Evolutionary conservation across 257 asterid genomes (phyloP).

Genomic region (Capsicum baccatum): DNA sequence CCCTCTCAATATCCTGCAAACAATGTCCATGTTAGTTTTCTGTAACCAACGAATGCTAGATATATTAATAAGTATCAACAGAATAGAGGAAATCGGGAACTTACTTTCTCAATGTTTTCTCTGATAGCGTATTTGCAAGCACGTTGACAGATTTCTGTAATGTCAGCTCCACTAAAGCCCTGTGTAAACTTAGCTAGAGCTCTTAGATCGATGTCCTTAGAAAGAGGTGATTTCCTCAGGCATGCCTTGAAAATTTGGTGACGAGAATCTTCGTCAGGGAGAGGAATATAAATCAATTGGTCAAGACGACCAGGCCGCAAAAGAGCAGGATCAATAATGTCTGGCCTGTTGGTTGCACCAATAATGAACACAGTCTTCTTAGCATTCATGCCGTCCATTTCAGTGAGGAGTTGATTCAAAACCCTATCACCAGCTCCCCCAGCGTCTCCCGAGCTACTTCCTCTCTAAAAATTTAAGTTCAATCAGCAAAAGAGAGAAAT

Average conservation of each 20-base stretch:
- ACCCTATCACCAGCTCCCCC: slow-evolving; percentile 97
- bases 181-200: slow-evolving; percentile 88
- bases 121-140: slow-evolving; percentile 91
- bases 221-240: slow-evolving; percentile 78
- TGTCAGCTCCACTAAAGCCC: slow-evolving; percentile 94
- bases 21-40: not conserved
- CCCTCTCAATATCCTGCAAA: slow-evolving; percentile 68
- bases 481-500: not conserved
- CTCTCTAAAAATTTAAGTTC: slow-evolving; percentile 49
- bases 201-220: slow-evolving; percentile 76
- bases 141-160: slow-evolving; percentile 91
- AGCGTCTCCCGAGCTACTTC: slow-evolving; percentile 77
- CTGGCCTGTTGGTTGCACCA: slow-evolving; percentile 94
- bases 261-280: slow-evolving; percentile 89
- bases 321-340: slow-evolving; percentile 90
- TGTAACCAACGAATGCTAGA: not conserved
- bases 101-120: slow-evolving; percentile 87
- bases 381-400: slow-evolving; percentile 95
- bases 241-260: slow-evolving; percentile 79
- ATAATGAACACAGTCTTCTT: slow-evolving; percentile 89
- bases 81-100: not conserved
- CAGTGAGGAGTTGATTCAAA: slow-evolving; percentile 86
- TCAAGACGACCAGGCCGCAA: slow-evolving; percentile 91
- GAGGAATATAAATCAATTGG: slow-evolving; percentile 86
- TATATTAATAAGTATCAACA: not conserved